Evolutionary conservation across 179 eudicot genomes (phyloP).

Genomic region (Spinacia oleracea): DNA sequence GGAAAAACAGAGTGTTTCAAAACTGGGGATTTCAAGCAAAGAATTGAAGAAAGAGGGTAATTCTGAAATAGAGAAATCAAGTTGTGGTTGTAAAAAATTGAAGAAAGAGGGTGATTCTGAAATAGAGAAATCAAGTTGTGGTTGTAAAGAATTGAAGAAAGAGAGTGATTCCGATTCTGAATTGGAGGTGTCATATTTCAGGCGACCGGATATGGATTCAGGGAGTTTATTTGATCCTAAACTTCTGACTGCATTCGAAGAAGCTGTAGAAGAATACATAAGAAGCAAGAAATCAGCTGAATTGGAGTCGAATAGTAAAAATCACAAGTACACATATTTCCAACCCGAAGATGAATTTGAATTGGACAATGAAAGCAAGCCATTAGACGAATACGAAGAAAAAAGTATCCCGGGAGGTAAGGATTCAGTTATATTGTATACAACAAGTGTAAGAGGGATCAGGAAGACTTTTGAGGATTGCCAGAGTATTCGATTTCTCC

Average conservation of each 20-base stretch:
- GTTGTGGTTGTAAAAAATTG: constrained; percentile 8
- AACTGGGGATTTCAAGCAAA: constrained; percentile 29
- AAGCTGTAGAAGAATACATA: constrained; percentile 51
- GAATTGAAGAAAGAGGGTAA: constrained; percentile 1
- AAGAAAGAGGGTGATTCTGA: constrained; percentile 36
- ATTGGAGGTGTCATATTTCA: constrained; percentile 40
- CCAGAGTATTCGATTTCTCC: constrained; percentile 57
- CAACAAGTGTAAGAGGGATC: constrained; percentile 79
- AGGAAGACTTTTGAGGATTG: constrained; percentile 92
- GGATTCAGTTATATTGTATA: constrained; percentile 70
- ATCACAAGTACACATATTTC: constrained; percentile 19
- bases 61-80: constrained; percentile 14
- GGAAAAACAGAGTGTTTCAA: constrained; percentile 29
- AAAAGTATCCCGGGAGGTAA: constrained; percentile 75
- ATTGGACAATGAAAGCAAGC: constrained; percentile 42
- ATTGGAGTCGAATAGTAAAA: constrained; percentile 29
- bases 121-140: constrained; percentile 28
- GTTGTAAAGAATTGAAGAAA: not conserved
- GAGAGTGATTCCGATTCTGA: constrained; percentile 43
- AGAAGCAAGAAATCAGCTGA: constrained; percentile 42
- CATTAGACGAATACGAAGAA: constrained; percentile 55
- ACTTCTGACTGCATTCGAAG: constrained; percentile 59
- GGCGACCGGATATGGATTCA: constrained; percentile 70
- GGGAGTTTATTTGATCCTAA: constrained; percentile 70
- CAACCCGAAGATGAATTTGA: constrained; percentile 37